Evolutionary conservation across 2,329 filamentous ascomycete species (phyloP).

Genomic region (Trichoderma sp.): DNA sequence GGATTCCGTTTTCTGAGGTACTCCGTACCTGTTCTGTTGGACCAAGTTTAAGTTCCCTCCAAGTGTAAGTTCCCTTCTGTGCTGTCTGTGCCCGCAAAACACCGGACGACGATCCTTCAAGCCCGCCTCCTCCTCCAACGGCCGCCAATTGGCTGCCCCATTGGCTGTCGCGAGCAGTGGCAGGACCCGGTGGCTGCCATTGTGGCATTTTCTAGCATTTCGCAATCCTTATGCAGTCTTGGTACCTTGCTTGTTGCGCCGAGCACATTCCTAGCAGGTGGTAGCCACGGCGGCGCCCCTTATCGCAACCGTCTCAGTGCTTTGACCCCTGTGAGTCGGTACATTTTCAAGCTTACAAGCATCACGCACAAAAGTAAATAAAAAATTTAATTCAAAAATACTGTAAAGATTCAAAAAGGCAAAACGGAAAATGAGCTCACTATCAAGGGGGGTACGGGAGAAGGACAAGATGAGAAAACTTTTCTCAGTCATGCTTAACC

Average conservation of each 20-base stretch:
- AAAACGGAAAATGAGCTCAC: not conserved
- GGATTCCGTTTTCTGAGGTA: not conserved
- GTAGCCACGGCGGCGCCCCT: not conserved
- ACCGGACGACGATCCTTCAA: not conserved
- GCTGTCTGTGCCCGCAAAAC: not conserved
- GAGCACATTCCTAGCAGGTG: slow-evolving; percentile 1
- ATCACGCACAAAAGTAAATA: not conserved
- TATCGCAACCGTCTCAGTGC: not conserved
- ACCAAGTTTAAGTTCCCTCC: not conserved
- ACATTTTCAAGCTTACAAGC: not conserved
- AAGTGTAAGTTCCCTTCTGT: not conserved
- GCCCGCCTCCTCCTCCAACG: not conserved
- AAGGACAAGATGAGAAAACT: not conserved
- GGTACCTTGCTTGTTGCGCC: not conserved
- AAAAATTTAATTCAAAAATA: not conserved
- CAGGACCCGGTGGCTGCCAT: not conserved
- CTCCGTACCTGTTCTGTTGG: not conserved
- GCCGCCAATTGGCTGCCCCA: not conserved
- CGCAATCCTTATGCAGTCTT: not conserved
- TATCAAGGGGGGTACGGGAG: not conserved
- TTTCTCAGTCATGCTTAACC: not conserved
- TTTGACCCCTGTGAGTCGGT: not conserved
- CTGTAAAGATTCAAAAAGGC: not conserved
- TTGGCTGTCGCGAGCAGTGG: not conserved
- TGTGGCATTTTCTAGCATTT: not conserved